Evolutionary conservation across 768 basidiomycete species (phyloP).

Genomic region (Lactarius vividus): DNA sequence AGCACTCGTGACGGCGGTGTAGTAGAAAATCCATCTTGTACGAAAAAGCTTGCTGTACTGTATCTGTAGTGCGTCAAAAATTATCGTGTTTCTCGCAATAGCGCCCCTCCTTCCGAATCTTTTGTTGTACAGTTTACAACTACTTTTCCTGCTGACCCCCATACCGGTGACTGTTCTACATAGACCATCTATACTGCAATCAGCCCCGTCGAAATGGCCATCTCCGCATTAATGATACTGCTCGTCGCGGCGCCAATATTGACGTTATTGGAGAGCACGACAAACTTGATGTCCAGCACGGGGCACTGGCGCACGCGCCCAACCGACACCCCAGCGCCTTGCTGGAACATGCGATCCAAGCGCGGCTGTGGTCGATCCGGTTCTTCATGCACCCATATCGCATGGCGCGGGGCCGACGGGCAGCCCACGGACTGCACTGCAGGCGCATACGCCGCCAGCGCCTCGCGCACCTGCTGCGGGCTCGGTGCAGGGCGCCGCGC

Average conservation of each 20-base stretch:
- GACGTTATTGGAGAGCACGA: slow-evolving; percentile 90
- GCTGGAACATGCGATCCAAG: slow-evolving; percentile 84
- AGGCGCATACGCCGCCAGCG: slow-evolving; percentile 67
- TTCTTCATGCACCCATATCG: slow-evolving; percentile 91
- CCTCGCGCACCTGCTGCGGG: slow-evolving; percentile 84
- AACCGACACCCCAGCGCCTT: slow-evolving; percentile 88
- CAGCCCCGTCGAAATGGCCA: slow-evolving; percentile 79
- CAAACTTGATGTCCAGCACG: slow-evolving; percentile 95
- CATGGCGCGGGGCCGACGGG: slow-evolving; percentile 81
- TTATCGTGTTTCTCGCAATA: not conserved
- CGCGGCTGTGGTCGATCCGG: slow-evolving; percentile 92
- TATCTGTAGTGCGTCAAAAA: slow-evolving; percentile 11
- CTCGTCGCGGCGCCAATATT: slow-evolving; percentile 95
- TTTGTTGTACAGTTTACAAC: not conserved
- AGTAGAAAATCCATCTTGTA: slow-evolving; percentile 29
- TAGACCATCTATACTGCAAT: slow-evolving; percentile 34
- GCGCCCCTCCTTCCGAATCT: not conserved
- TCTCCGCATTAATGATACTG: slow-evolving; percentile 94
- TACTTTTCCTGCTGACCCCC: not conserved
- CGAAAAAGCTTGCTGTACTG: slow-evolving; percentile 15
- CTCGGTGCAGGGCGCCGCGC: slow-evolving; percentile 74
- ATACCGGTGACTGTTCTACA: not conserved
- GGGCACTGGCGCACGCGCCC: slow-evolving; percentile 88
- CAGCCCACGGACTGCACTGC: slow-evolving; percentile 73
- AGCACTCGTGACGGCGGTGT: slow-evolving; percentile 62